phyloP scores from a whole-genome alignment of 2,329 filamentous ascomycete genomes.

The Ophiostoma australiae region DNA sequence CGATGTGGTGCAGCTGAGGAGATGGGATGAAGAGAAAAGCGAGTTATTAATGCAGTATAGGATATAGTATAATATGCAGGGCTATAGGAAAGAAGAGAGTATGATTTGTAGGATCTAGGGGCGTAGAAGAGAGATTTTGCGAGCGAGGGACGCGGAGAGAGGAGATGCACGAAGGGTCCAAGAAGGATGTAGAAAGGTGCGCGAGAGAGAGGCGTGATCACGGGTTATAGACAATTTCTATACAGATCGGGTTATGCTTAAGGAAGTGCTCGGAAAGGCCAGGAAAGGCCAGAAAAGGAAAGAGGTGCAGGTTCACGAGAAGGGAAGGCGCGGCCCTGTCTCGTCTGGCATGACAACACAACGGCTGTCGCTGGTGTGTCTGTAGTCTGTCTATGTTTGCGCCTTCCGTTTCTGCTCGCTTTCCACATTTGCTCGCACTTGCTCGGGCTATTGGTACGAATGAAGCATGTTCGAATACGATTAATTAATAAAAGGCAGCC shows the following conservation, averaged over 20 bases:
- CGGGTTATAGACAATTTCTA: not conserved
- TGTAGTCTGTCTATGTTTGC: not conserved
- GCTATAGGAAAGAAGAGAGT: not conserved
- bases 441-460: not conserved
- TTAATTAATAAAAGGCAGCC: not conserved
- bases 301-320: not conserved
- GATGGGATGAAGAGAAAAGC: not conserved
- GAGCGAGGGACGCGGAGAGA: not conserved
- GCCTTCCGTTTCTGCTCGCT: not conserved
- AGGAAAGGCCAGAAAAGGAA: not conserved
- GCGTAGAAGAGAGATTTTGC: not conserved
- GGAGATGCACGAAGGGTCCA: not conserved
- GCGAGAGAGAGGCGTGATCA: not conserved
- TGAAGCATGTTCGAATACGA: not conserved
- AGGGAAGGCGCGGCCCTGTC: not conserved
- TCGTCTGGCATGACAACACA: conserved; percentile 13
- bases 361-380: not conserved
- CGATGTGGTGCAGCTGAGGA: not conserved
- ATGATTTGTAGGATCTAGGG: not conserved
- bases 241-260: not conserved
- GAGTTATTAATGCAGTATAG: not conserved
- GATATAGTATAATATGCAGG: not conserved
- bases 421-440: not conserved
- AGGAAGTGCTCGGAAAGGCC: not conserved
- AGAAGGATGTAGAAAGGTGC: not conserved